phyloP scores from a whole-genome alignment of 2,329 filamentous ascomycete genomes.

The Microascus cirrosus region DNA sequence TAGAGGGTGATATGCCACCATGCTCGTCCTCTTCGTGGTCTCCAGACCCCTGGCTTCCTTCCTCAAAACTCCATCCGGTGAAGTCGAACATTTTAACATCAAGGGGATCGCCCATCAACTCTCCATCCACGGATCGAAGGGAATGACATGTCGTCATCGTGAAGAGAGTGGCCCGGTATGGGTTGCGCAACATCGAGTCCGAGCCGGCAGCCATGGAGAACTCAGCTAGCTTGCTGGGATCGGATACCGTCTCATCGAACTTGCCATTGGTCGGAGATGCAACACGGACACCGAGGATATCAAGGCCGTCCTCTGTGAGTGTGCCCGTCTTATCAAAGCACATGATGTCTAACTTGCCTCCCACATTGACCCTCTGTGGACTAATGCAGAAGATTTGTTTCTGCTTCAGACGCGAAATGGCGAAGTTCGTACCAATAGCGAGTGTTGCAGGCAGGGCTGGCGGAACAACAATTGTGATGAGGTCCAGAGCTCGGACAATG shows the following conservation, averaged over 20 bases:
- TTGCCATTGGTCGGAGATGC: constrained; percentile 50
- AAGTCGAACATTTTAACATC: constrained; percentile 99
- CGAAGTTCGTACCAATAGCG: constrained; percentile 95
- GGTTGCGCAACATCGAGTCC: background rate
- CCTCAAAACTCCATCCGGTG: constrained; percentile 84
- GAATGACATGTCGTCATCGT: constrained; percentile 98
- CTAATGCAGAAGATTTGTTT: constrained; percentile 97
- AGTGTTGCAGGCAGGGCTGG: constrained; percentile 89
- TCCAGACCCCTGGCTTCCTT: constrained; percentile 60
- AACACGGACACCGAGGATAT: constrained; percentile 80
- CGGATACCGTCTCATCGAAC: constrained; percentile 67
- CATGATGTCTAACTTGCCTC: constrained; percentile 88
- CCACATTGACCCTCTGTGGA: constrained; percentile 92
- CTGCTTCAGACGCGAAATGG: constrained; percentile 70
- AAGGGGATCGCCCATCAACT: constrained; percentile 84
- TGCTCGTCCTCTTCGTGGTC: constrained; percentile 64
- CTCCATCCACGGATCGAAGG: constrained; percentile 72
- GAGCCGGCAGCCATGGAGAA: background rate
- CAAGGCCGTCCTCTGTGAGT: constrained; percentile 87
- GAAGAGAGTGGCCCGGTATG: constrained; percentile 54
- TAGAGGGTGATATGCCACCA: constrained; percentile 68
- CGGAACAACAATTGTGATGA: constrained; percentile 96
- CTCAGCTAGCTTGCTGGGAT: background rate
- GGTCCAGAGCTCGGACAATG: constrained; percentile 78
- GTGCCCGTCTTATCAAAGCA: constrained; percentile 99